These are phyloP conservation scores for Fusarium cyanostomum DNA, from an alignment of 2,329 filamentous ascomycete species.

Conservation along the genomic window DNA sequence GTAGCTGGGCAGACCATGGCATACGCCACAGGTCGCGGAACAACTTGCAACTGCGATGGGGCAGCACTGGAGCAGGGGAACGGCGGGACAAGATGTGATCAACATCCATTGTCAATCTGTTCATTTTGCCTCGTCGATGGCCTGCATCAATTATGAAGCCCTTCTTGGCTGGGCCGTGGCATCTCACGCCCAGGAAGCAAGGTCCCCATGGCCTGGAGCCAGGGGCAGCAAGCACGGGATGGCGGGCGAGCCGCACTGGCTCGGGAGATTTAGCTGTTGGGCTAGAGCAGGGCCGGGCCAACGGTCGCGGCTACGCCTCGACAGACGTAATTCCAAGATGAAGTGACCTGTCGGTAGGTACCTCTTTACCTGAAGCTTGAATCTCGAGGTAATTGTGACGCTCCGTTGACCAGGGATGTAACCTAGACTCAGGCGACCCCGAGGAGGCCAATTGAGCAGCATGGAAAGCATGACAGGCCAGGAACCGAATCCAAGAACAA, in stretches of 20 bases:
- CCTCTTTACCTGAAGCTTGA: slow-evolving; percentile 15
- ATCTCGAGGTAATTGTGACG: slow-evolving; percentile 14
- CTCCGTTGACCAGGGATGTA: slow-evolving; percentile 2
- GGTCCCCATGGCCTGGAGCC: slow-evolving; percentile 23
- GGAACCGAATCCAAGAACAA: neutral
- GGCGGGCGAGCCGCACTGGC: slow-evolving; percentile 19
- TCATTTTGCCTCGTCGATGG: slow-evolving; percentile 14
- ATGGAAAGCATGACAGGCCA: neutral
- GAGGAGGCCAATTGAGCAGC: neutral
- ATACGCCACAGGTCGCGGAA: slow-evolving; percentile 12
- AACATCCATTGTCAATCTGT: slow-evolving; percentile 12
- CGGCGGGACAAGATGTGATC: neutral
- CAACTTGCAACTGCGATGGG: slow-evolving; percentile 7
- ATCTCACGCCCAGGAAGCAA: slow-evolving; percentile 14
- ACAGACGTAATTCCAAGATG: slow-evolving; percentile 17
- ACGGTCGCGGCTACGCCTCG: slow-evolving; percentile 29
- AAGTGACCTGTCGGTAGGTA: slow-evolving; percentile 23
- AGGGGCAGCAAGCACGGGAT: slow-evolving; percentile 27
- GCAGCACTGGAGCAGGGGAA: slow-evolving; percentile 2
- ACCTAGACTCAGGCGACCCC: neutral
- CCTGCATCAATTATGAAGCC: slow-evolving; percentile 11
- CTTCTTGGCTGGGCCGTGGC: slow-evolving; percentile 12
- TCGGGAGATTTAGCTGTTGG: slow-evolving; percentile 42
- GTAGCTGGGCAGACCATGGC: neutral
- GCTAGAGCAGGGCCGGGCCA: slow-evolving; percentile 24